Evolutionary conservation across 805 yeast species (phyloP), one percentile per base, ranked within the genome.

Genomic region (Kockiozyma suomiensis): DNA sequence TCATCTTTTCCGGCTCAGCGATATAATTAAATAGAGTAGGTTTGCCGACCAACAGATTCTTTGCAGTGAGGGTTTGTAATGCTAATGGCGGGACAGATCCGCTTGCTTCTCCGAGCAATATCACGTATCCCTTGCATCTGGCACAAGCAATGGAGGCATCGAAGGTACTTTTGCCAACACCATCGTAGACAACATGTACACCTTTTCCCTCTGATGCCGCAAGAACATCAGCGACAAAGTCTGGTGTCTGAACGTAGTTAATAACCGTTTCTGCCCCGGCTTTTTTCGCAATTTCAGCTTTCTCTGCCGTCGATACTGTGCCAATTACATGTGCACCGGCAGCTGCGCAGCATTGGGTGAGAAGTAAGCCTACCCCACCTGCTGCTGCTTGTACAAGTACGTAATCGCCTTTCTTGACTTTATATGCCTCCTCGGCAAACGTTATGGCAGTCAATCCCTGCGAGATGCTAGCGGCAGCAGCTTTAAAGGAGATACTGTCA

Each of bases 371-470:
- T 49, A 89, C 93, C 56, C 97, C 97, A 49, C 97, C 97, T 2
- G 97, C 97, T 4, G 97, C 97, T 2, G 97, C 97, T 76, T 90
- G 90, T 25, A 90, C 85, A 50, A 92, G 78, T 48, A 87, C 81
- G 67, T 74, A 80, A 59, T 93, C 97, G 55, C 84, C 92, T 70
- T 81, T 76, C 67, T 88, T 72, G 40, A 88, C 87, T 1, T 78
- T 68, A 70, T 88, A 83, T 1, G 94, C 82, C 64, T 87, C 90
- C 37, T 78, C 75, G 50, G 83, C 75, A 61, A 92, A 84, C 1
- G 92, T 81, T 68, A 87, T 73, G 1, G 93, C 93, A 5, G 97
- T 92, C 62, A 90, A 76, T 1, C 90, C 94, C 73, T 88, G 93
- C 32, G 88, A 65, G 46, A 85, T 69, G 1, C 82, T 70, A 2